Evolutionary conservation across 1,284 basidiomycete genomes (phyloP).

Genomic region (Puccinia sorghi): DNA sequence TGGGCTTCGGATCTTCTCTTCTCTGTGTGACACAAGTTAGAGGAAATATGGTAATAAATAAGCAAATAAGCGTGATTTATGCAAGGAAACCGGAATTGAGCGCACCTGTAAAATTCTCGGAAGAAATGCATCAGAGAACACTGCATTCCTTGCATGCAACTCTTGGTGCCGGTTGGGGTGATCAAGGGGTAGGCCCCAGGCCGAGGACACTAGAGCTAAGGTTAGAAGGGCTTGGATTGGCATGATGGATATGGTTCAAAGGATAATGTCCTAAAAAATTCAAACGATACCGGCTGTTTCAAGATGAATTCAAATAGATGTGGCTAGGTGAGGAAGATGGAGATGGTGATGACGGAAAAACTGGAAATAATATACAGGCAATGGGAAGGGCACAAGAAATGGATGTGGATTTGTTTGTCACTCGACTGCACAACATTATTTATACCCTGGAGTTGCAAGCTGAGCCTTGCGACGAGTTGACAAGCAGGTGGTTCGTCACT

Average conservation of each 20-base stretch:
- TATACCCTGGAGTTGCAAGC: background rate
- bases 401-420: background rate
- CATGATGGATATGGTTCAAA: background rate
- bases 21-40: too few species aligned
- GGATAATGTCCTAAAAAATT: background rate
- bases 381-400: background rate
- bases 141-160: background rate
- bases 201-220: background rate
- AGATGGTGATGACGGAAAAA: background rate
- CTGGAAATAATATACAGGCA: background rate
- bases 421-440: background rate
- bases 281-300: background rate
- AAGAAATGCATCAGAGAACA: background rate
- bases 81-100: background rate
- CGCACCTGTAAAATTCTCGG: background rate
- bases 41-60: too few species aligned
- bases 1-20: too few species aligned
- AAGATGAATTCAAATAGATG: background rate
- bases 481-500: too few species aligned
- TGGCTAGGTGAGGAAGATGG: background rate
- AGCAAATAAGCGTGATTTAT: too few species aligned
- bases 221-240: background rate
- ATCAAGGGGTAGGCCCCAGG: background rate
- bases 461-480: background rate
- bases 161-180: background rate